phyloP scores from a whole-genome alignment of 176 grass and related monocot genomes.

The Bolboschoenus planiculmis region DNA sequence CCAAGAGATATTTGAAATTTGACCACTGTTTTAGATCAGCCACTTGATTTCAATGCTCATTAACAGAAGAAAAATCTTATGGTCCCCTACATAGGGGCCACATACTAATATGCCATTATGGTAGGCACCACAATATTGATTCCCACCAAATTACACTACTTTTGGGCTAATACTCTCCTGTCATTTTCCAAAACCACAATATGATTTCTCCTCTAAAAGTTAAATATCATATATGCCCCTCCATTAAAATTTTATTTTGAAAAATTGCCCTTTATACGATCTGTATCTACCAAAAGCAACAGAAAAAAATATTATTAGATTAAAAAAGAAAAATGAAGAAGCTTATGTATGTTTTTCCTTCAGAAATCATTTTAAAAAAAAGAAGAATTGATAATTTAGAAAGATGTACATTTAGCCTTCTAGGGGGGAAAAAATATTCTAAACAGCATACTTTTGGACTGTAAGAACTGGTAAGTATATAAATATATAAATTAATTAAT shows the following conservation, averaged over 20 bases:
- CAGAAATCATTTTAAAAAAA: background rate
- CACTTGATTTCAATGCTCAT: slow-evolving; percentile 1
- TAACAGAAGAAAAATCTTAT: background rate
- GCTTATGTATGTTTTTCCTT: background rate
- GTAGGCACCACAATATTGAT: background rate
- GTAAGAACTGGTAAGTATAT: background rate
- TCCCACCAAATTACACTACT: background rate
- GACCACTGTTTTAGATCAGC: slow-evolving; percentile 11
- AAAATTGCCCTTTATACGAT: background rate
- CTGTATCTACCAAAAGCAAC: background rate
- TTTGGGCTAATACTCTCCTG: background rate
- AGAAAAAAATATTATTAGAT: background rate
- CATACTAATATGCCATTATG: background rate
- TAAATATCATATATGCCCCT: background rate
- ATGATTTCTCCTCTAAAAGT: background rate
- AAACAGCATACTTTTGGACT: background rate
- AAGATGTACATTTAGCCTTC: background rate
- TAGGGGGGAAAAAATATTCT: background rate
- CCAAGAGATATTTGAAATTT: slow-evolving; percentile 12
- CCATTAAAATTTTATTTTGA: background rate
- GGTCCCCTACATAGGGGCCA: background rate
- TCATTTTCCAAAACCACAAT: background rate
- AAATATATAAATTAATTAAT: background rate
- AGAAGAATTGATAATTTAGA: background rate
- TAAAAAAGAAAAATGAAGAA: background rate